Evolutionary conservation across 2,329 filamentous ascomycete genomes (phyloP), one percentile per base, ranked within the genome.

Genomic region (Lanzia echinophila): DNA sequence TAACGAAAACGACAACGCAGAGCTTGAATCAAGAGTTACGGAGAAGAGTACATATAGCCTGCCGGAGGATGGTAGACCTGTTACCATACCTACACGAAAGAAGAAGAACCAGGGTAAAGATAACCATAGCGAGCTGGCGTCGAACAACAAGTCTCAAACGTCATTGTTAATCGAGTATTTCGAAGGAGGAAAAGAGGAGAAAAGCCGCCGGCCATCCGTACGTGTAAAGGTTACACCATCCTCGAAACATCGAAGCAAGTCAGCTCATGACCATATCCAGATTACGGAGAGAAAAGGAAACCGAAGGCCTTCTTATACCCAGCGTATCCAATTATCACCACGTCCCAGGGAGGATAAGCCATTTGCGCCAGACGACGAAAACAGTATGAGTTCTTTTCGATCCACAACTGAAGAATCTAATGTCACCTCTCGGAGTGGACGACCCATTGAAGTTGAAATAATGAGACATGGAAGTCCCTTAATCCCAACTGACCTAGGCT

Each of bases 381-480:
- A 78, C 57, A 88, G 84, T 66, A 74, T 84, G 68, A 80, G 77
- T 61, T 94, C 88, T 36, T 88, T 88, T 68, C 87, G 86, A 33
- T 94, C 90, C 49, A 83, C 79, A 17, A 88, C 84, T 7, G 87
- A 89, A 67, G 89, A 88, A 69, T 92, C 88, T 59, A 90, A 86
- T 69, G 78, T 91, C 54, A 78, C 75, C 31, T 83, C 81, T 32
- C 76, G 80, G 51, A 85, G 74, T 24, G 71, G 75, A 12, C 74
- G 87, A 50, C 90, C 90, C 34, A 84, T 96, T 60, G 90, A 96
- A 68, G 88, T 96, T 57, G 92, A 96, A 69, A 88, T 97, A 58
- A 79, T 69, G 66, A 79, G 78, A 58, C 78, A 75, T 75, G 87
- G 80, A 71, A 96, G 78, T 59, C 92, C 72, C 69, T 79, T 79